Percentiles rank a stretch among this genome's conserved stretches.
Evolutionary conservation across 2,329 filamentous ascomycete species (phyloP).

Genomic region (Colletotrichum nymphaeae): DNA sequence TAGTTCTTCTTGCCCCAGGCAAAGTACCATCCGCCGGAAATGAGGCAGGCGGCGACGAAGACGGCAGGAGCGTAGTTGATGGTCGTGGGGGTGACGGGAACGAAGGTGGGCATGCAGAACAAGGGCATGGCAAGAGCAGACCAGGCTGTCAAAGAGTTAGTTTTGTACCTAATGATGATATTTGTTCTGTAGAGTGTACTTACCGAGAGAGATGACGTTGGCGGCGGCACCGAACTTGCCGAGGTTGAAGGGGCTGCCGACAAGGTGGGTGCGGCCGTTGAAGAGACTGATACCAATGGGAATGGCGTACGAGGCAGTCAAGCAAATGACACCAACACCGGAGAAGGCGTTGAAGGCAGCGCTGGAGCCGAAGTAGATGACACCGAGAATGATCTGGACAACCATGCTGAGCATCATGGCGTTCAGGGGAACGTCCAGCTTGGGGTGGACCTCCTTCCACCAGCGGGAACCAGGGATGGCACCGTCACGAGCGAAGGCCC

Average conservation of each 20-base stretch:
- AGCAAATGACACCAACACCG: constrained; percentile 75
- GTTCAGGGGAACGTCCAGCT: constrained; percentile 74
- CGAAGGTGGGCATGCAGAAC: constrained; percentile 77
- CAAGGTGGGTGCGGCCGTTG: constrained; percentile 69
- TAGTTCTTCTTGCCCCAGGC: constrained; percentile 78
- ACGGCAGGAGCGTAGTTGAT: constrained; percentile 84
- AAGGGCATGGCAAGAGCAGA: constrained; percentile 75
- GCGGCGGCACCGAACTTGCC: constrained; percentile 69
- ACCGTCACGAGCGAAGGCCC: constrained; percentile 78
- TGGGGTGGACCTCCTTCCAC: constrained; percentile 72
- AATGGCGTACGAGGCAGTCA: constrained; percentile 75
- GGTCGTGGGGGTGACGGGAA: constrained; percentile 67
- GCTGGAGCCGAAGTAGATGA: constrained; percentile 76
- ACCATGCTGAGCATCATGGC: constrained; percentile 79
- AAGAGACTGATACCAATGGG: constrained; percentile 74
- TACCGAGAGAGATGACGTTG: constrained; percentile 75
- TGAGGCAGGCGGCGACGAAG: constrained; percentile 72
- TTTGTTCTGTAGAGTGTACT: constrained; percentile 41
- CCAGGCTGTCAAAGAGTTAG: constrained; percentile 64
- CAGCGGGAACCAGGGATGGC: constrained; percentile 72
- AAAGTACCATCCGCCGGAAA: constrained; percentile 75
- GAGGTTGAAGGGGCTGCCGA: constrained; percentile 68
- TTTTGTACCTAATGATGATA: constrained; percentile 15
- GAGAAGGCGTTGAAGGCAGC: constrained; percentile 81
- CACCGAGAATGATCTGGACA: constrained; percentile 71